Conservation (phyloP, 2,329 filamentous ascomycete species). For the Neodidymelliopsis sp. region DNA sequence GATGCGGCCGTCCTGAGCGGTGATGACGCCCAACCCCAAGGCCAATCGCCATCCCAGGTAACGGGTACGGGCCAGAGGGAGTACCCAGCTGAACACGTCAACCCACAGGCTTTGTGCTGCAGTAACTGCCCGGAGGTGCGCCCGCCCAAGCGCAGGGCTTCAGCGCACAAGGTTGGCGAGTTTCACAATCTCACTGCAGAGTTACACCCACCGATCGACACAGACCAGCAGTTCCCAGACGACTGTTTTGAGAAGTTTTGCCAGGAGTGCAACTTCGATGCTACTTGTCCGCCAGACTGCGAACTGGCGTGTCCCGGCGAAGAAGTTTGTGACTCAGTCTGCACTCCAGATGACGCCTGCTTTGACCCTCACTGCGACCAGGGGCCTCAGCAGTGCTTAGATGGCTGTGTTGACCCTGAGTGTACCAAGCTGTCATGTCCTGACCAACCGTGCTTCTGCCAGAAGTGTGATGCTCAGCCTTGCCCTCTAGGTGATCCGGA, state of each 20-base stretch:
- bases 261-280: constrained; percentile 44
- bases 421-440: constrained; percentile 44
- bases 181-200: constrained; percentile 35
- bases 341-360: constrained; percentile 42
- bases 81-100: constrained; percentile 37
- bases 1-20: constrained; percentile 32
- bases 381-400: constrained; percentile 36
- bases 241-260: constrained; percentile 47
- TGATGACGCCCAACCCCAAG: constrained; percentile 23
- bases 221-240: constrained; percentile 44
- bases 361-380: constrained; percentile 48
- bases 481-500: constrained; percentile 42
- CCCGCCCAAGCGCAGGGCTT: constrained; percentile 45
- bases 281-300: constrained; percentile 34
- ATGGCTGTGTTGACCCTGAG: constrained; percentile 45
- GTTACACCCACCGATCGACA: constrained; percentile 23
- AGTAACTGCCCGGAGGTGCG: constrained; percentile 38
- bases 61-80: constrained; percentile 22
- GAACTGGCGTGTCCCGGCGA: constrained; percentile 39
- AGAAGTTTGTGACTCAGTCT: constrained; percentile 40
- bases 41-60: constrained; percentile 20
- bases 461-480: constrained; percentile 42
- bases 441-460: constrained; percentile 44
- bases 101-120: constrained; percentile 38
- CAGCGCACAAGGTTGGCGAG: constrained; percentile 39